phyloP scores from a whole-genome alignment of 2,329 filamentous ascomycete species.

The Beauveria rudraprayagi region DNA sequence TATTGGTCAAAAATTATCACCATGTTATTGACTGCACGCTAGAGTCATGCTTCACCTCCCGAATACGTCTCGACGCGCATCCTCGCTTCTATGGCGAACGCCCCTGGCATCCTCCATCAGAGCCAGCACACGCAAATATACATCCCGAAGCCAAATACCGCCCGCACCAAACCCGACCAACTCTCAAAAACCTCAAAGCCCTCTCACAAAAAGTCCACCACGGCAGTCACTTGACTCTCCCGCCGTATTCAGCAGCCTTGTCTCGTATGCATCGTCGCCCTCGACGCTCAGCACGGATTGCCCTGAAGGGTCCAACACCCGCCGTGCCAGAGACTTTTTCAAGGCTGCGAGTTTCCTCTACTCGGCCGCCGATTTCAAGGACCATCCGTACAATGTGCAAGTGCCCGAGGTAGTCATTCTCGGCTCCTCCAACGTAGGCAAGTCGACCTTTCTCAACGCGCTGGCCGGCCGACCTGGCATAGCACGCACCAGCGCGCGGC shows the following conservation, averaged over 20 bases:
- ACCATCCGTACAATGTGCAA: slow-evolving; percentile 43
- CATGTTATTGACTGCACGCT: background rate
- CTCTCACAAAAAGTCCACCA: no score
- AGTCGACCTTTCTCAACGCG: slow-evolving; percentile 81
- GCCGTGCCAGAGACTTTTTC: slow-evolving; percentile 26
- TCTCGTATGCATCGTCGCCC: slow-evolving; percentile 4
- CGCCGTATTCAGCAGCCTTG: slow-evolving; percentile 4
- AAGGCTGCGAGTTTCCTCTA: slow-evolving; percentile 36
- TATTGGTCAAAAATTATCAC: background rate
- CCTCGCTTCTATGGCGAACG: background rate
- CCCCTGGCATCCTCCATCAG: background rate
- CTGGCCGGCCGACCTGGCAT: slow-evolving; percentile 47
- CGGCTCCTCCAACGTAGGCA: slow-evolving; percentile 83
- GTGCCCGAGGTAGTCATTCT: slow-evolving; percentile 64
- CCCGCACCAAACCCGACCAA: background rate
- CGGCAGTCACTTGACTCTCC: background rate
- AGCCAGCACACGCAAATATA: background rate
- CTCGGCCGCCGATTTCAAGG: slow-evolving; percentile 38
- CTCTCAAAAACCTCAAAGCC: background rate
- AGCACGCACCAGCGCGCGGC: slow-evolving; percentile 41
- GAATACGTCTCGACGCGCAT: background rate
- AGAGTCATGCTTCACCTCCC: background rate
- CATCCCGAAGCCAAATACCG: background rate
- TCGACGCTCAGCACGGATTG: background rate
- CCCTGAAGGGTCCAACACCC: no score